Base-by-base conservation (phyloP, 2,329 filamentous ascomycete genomes). In the Monosporascus sp. region DNA sequence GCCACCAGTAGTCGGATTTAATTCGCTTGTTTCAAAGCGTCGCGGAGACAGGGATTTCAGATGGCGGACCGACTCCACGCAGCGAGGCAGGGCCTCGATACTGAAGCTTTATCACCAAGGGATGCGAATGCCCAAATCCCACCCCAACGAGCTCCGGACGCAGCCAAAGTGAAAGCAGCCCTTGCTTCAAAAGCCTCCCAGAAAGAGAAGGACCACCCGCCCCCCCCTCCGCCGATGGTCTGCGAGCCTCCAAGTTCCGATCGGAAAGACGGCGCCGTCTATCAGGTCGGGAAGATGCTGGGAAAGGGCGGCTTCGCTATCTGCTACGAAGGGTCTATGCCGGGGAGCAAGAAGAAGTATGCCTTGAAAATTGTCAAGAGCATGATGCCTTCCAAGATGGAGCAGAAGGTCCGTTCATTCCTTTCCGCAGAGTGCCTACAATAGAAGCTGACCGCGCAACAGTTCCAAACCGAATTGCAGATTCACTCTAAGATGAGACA, bases 401-500 rank as follows among this genome's bases (percentile, higher is more conserved):
- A 90, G 67, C 88, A 92, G 71, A 92, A 92, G 84, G 88, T 90
- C 56, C 50, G 70, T 59, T 24, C 26, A 24, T 17, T 24, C 19
- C 22, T 46, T 19, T 5, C 5, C 26, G 14, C 22, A 16, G 22
- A 36, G 19, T 20, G 37, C 26, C 31, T 53, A 50, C 56, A 64
- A 57, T 31, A 5, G 5, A 8, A 26, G 20, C 9, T 37, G 31
- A 19, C 37, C 24, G n/a, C 50, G n/a, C 8, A 5, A 46, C 41
- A 86, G 83, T 86, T 87, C 63, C 84, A 86, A 84, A 84, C 83
- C 22, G 94, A 99, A 71, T 83, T 99, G 7, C 93, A 97, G 72
- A 97, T 99, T 56, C 94, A 99, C 74, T 97, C 94, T 44, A 99
- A 97, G 70, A 93, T 99, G 85, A 86, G 87, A 54, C 94, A 99